Conservation (phyloP, 169 alveolate genomes). For the Cryptosporidium tyzzeri region DNA sequence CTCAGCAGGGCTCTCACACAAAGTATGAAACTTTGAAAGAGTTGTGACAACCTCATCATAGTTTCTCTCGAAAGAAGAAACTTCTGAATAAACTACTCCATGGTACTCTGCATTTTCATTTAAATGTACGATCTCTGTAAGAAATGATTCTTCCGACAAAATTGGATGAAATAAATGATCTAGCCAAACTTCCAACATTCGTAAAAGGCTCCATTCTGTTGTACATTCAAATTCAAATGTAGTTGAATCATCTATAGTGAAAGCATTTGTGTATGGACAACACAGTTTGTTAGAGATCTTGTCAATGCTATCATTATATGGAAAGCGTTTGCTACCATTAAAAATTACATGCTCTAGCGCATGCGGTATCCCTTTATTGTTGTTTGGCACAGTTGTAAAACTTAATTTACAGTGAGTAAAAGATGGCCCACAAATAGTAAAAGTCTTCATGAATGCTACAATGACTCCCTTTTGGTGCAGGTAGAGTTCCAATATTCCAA, state of each 20-base stretch:
- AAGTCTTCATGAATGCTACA: slow-evolving; percentile 43
- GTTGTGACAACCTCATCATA: slow-evolving; percentile 33
- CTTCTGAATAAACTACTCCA: slow-evolving; percentile 73
- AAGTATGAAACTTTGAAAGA: slow-evolving; percentile 28
- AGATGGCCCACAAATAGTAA: slow-evolving; percentile 29
- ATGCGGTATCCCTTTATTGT: slow-evolving; percentile 74
- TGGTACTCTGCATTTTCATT: slow-evolving; percentile 59
- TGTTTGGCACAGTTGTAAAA: slow-evolving; percentile 46
- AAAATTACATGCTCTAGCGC: slow-evolving; percentile 61
- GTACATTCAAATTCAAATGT: slow-evolving; percentile 59
- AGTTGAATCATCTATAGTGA: slow-evolving; percentile 53
- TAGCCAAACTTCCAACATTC: slow-evolving; percentile 37
- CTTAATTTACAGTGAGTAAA: slow-evolving; percentile 38
- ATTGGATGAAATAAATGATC: slow-evolving; percentile 53
- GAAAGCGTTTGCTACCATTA: slow-evolving; percentile 47
- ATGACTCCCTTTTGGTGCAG: slow-evolving; percentile 45
- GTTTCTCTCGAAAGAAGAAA: slow-evolving; percentile 31
- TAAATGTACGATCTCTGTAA: slow-evolving; percentile 62
- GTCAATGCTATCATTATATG: slow-evolving; percentile 54
- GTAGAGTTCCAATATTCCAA: slow-evolving; percentile 43
- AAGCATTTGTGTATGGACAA: slow-evolving; percentile 56
- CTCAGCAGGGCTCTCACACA: background rate
- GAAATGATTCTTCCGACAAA: slow-evolving; percentile 53
- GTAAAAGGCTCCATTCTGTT: slow-evolving; percentile 9
- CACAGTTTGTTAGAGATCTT: slow-evolving; percentile 45